These are phyloP conservation scores for Neurospora africana DNA, from an alignment of 495 filamentous ascomycete genomes.

Conservation along the genomic window DNA sequence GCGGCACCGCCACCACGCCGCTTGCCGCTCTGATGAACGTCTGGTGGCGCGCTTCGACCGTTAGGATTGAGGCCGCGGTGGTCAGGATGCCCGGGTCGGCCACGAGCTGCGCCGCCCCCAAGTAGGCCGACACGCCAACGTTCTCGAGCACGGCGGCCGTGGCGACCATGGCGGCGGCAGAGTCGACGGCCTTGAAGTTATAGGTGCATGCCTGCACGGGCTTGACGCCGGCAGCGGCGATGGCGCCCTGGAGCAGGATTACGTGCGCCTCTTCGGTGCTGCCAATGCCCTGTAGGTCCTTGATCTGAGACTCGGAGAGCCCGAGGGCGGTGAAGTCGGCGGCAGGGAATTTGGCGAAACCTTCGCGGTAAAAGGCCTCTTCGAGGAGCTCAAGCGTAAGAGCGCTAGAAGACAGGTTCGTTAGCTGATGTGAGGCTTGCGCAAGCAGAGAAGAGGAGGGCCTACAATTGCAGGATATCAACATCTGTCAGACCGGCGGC, in stretches of 20 bases:
- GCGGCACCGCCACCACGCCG: constrained; percentile 39
- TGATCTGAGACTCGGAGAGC: constrained; percentile 35
- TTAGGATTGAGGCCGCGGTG: constrained; percentile 48
- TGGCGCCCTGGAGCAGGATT: constrained; percentile 41
- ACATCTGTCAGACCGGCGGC: constrained; percentile 45
- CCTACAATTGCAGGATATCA: constrained; percentile 65
- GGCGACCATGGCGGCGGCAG: constrained; percentile 45
- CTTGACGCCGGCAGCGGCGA: constrained; percentile 41
- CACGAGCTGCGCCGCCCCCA: constrained; percentile 50
- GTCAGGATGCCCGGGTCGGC: constrained; percentile 41
- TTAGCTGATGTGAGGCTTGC: constrained; percentile 1
- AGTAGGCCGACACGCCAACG: constrained; percentile 52
- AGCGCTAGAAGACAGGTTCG: constrained; percentile 33
- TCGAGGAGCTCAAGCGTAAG: constrained; percentile 58
- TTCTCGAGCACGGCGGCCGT: constrained; percentile 52
- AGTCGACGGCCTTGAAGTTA: constrained; percentile 50
- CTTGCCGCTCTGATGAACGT: constrained; percentile 45
- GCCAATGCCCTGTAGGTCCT: constrained; percentile 41
- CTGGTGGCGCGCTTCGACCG: constrained; percentile 52
- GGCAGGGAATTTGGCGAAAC: constrained; percentile 49
- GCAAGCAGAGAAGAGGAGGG: neutral
- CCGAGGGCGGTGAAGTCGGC: constrained; percentile 48
- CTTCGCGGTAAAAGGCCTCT: constrained; percentile 49
- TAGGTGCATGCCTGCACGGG: constrained; percentile 52
- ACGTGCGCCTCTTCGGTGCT: constrained; percentile 48